These are phyloP conservation scores for Dothidotthia symphoricarpi DNA, from an alignment of 2,329 filamentous ascomycete species.

Conservation along the genomic window DNA sequence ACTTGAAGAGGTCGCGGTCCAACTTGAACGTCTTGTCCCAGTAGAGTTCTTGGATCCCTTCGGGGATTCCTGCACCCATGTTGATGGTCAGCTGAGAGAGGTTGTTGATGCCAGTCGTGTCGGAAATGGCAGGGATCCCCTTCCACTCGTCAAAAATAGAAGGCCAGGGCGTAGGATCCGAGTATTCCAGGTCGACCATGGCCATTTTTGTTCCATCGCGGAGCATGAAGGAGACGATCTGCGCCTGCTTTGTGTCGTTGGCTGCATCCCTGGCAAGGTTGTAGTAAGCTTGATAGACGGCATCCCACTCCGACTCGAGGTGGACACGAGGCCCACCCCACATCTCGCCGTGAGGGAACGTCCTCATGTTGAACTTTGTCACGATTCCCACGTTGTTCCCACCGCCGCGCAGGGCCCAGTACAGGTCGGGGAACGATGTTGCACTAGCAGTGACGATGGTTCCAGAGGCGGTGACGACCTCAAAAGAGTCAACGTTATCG, in stretches of 20 bases:
- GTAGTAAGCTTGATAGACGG: conserved; percentile 19
- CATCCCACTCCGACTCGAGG: conserved; percentile 13
- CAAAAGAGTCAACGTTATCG: conserved; percentile 38
- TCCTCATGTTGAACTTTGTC: conserved; percentile 26
- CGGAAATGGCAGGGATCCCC: conserved; percentile 15
- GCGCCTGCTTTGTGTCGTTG: conserved; percentile 18
- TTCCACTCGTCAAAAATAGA: conserved; percentile 23
- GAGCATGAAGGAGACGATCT: conserved; percentile 21
- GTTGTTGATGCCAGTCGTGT: conserved; percentile 16
- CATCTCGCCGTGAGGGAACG: conserved; percentile 24
- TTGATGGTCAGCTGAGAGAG: conserved; percentile 14
- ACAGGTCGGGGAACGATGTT: conserved; percentile 41
- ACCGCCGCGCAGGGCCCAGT: conserved; percentile 40
- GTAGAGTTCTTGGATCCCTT: conserved; percentile 23
- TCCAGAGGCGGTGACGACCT: conserved; percentile 29
- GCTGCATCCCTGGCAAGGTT: conserved; percentile 15
- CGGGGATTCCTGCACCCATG: conserved; percentile 9
- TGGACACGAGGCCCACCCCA: conserved; percentile 27
- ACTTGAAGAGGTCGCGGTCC: conserved; percentile 17
- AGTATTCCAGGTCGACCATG: conserved; percentile 17
- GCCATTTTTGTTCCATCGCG: conserved; percentile 11
- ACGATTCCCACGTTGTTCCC: conserved; percentile 40
- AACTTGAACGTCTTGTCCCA: conserved; percentile 30
- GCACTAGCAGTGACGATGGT: conserved; percentile 16
- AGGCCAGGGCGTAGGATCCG: conserved; percentile 10